Conservation (phyloP, 176 grass and related monocot genomes). For the Musa itinerans region DNA sequence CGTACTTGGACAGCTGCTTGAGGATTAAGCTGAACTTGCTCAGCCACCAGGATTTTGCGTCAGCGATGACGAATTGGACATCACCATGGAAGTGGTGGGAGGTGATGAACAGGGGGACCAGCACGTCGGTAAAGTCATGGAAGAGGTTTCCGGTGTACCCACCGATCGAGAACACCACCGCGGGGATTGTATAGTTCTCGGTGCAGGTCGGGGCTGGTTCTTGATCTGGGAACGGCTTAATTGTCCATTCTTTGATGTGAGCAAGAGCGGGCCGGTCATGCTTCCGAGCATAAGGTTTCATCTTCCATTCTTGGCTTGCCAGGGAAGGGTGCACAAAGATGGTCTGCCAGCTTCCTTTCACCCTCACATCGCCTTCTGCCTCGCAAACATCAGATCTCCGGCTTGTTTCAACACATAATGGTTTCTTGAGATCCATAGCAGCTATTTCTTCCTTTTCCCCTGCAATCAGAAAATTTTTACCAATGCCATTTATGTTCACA, state of each 20-base stretch:
- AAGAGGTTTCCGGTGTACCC: slow-evolving; percentile 90
- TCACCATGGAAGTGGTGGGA: slow-evolving; percentile 50
- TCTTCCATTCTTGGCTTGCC: slow-evolving; percentile 54
- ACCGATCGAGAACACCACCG: slow-evolving; percentile 63
- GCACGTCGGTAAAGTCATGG: slow-evolving; percentile 91
- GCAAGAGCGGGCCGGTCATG: slow-evolving; percentile 65
- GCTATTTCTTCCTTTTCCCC: neutral
- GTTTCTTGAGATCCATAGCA: slow-evolving; percentile 6
- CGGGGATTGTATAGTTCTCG: slow-evolving; percentile 63
- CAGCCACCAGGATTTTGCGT: slow-evolving; percentile 74
- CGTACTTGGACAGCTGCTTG: slow-evolving; percentile 53
- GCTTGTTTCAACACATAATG: slow-evolving; percentile 20
- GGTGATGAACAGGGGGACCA: slow-evolving; percentile 84
- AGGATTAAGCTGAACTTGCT: slow-evolving; percentile 56
- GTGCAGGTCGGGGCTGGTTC: slow-evolving; percentile 43
- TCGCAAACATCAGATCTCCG: slow-evolving; percentile 27
- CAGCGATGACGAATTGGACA: slow-evolving; percentile 54
- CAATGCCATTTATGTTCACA: no score
- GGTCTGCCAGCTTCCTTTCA: slow-evolving; percentile 46
- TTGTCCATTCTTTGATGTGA: slow-evolving; percentile 49
- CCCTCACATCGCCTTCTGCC: slow-evolving; percentile 43
- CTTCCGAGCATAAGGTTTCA: slow-evolving; percentile 83
- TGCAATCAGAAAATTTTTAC: no score
- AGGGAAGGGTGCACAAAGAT: slow-evolving; percentile 35
- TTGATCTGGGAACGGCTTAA: slow-evolving; percentile 30